Conservation (phyloP, 2,329 filamentous ascomycete genomes). For the Dactylonectria macrodidyma region DNA sequence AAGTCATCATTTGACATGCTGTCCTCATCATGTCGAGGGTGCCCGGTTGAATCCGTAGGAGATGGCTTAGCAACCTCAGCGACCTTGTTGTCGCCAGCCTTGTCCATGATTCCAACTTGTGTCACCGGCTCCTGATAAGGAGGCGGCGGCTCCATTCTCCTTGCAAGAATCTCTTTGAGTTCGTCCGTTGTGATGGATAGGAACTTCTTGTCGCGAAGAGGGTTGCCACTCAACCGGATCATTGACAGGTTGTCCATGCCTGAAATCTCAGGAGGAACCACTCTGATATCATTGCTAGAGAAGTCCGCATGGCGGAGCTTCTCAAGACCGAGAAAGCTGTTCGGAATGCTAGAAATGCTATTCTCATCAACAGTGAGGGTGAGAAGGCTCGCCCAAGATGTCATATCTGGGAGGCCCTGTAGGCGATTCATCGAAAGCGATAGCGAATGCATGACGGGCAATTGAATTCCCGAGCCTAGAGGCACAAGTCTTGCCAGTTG, state of each 20-base stretch:
- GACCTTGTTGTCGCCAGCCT: constrained; percentile 42
- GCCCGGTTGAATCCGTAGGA: neutral
- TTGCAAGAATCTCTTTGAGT: constrained; percentile 80
- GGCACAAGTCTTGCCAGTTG: constrained; percentile 72
- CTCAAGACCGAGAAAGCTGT: constrained; percentile 78
- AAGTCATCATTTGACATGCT: constrained; percentile 68
- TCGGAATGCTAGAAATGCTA: constrained; percentile 80
- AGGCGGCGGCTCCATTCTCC: constrained; percentile 73
- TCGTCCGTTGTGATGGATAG: constrained; percentile 85
- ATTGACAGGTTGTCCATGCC: constrained; percentile 83
- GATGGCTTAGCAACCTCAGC: constrained; percentile 14
- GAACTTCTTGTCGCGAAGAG: constrained; percentile 89
- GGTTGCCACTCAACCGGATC: constrained; percentile 89
- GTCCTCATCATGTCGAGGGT: constrained; percentile 55
- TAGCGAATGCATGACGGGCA: constrained; percentile 82
- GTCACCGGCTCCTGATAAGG: constrained; percentile 54
- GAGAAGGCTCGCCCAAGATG: constrained; percentile 80
- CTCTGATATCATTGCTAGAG: constrained; percentile 85
- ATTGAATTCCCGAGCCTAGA: constrained; percentile 61
- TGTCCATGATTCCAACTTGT: constrained; percentile 38
- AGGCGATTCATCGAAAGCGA: constrained; percentile 88
- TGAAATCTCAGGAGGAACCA: constrained; percentile 82
- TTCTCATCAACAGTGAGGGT: constrained; percentile 88
- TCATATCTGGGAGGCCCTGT: constrained; percentile 78
- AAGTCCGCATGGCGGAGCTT: constrained; percentile 85